Evolutionary conservation across 352 stramenopile species (phyloP).

Genomic region (Phytophthora agathidicida): DNA sequence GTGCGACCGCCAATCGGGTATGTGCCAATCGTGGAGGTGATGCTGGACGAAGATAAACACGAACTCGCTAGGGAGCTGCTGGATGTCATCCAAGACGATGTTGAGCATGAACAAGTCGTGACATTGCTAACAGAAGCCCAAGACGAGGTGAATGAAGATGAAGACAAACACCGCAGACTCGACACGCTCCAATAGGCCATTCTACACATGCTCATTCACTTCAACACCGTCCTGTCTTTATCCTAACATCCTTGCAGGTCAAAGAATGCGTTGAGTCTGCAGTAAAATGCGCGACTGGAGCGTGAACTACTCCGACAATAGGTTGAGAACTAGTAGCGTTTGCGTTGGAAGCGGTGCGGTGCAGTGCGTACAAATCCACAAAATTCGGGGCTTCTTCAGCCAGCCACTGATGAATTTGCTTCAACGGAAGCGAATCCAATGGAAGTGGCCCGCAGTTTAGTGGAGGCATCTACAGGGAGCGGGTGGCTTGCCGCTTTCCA

Average conservation of each 20-base stretch:
- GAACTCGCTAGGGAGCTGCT: conserved; percentile 49
- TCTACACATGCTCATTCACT: neutral
- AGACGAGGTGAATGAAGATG: conserved; percentile 2
- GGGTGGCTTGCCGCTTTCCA: no score
- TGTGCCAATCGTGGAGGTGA: conserved; percentile 45
- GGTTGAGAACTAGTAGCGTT: no score
- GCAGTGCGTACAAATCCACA: no score
- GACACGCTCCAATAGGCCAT: conserved; percentile 2
- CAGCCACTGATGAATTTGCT: no score
- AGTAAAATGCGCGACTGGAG: no score
- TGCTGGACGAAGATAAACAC: conserved; percentile 49
- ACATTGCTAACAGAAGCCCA: conserved; percentile 30
- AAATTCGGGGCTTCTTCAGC: no score
- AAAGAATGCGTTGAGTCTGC: no score
- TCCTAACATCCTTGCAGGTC: conserved; percentile 24
- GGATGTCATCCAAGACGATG: conserved; percentile 27
- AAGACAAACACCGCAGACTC: conserved; percentile 16
- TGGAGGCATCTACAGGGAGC: no score
- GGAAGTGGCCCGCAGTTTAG: no score
- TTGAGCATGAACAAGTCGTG: conserved; percentile 45
- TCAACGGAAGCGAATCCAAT: no score
- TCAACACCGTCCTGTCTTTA: conserved; percentile 13
- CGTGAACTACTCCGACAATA: no score
- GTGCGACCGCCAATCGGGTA: conserved; percentile 54
- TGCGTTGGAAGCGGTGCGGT: no score